phyloP scores from a whole-genome alignment of 306 rosid genomes.

The Nissolia schottii region DNA sequence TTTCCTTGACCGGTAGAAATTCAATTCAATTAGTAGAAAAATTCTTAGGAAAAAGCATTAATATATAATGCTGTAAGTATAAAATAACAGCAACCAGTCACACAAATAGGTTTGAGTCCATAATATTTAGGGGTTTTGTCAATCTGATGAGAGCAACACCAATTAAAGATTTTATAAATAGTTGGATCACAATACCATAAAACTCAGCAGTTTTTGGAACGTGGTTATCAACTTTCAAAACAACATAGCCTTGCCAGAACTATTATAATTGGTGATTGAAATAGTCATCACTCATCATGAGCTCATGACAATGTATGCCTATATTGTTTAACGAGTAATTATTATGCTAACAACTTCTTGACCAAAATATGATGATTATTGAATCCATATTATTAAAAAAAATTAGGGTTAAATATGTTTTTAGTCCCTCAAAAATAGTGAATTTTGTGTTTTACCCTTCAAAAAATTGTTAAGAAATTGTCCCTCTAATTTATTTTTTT shows the following conservation, averaged over 20 bases:
- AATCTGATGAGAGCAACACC: neutral
- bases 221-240: neutral
- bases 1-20: slow-evolving; percentile 10
- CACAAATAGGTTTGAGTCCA: neutral
- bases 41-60: neutral
- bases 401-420: too few relatives aligned
- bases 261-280: neutral
- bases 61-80: neutral
- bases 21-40: slow-evolving; percentile 12
- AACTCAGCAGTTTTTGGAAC: neutral
- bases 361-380: neutral
- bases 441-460: too few relatives aligned
- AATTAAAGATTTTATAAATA: neutral
- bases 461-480: too few relatives aligned
- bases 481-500: too few relatives aligned
- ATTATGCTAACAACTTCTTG: neutral
- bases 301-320: neutral
- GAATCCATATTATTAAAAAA: neutral
- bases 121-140: neutral
- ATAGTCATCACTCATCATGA: too few relatives aligned
- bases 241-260: neutral
- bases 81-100: neutral
- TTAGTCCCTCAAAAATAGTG: too few relatives aligned
- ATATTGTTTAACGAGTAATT: neutral
- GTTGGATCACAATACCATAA: neutral